Evolutionary conservation across 306 rosid genomes (phyloP).

Genomic region (Rubus idaeus): DNA sequence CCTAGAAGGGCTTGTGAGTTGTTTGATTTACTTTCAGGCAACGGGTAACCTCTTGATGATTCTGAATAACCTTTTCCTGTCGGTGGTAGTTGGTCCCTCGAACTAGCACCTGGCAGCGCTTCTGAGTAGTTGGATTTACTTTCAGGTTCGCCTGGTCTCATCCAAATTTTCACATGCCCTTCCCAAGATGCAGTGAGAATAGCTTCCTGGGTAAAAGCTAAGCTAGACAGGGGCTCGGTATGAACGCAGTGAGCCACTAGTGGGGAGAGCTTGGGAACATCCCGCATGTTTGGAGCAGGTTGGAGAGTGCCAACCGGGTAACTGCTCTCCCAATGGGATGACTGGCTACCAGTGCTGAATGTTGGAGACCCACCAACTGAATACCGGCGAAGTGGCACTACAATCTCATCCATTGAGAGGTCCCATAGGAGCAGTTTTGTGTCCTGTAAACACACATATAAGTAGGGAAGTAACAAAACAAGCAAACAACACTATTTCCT

Average conservation of each 20-base stretch:
- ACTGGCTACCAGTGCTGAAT: conserved; percentile 88
- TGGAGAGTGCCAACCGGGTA: conserved; percentile 77
- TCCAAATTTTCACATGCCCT: conserved; percentile 90
- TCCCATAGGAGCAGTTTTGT: conserved; percentile 96
- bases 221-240: conserved; percentile 83
- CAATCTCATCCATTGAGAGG: conserved; percentile 84
- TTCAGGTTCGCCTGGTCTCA: conserved; percentile 67
- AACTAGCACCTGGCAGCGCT: conserved; percentile 46
- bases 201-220: conserved; percentile 79
- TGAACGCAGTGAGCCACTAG: conserved; percentile 85
- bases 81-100: conserved; percentile 33
- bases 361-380: conserved; percentile 96
- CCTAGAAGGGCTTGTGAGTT: conserved; percentile 48
- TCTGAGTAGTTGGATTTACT: conserved; percentile 58
- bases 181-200: conserved; percentile 88
- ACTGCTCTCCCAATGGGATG: conserved; percentile 86
- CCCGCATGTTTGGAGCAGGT: conserved; percentile 88
- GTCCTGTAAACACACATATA: conserved; percentile 47
- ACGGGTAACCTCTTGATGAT: not conserved
- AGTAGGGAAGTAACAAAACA: not conserved
- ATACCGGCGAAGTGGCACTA: conserved; percentile 73
- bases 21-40: conserved; percentile 54
- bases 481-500: not conserved
- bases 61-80: conserved; percentile 8
- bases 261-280: conserved; percentile 84